Conservation (phyloP, 805 yeast species). For the Tetrapisispora taiwanensis region DNA sequence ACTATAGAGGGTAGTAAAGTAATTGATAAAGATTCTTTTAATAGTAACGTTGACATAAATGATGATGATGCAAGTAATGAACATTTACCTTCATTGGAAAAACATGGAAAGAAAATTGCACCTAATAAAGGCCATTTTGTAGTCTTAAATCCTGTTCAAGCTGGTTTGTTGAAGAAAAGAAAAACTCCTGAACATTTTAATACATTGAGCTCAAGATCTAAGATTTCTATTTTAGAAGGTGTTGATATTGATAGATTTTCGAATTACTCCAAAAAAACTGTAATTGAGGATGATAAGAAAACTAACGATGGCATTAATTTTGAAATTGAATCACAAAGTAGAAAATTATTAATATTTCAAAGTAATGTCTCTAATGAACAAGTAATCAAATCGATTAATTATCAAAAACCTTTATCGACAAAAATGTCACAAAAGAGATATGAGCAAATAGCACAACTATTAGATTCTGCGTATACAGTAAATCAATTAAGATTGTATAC, state of each 20-base stretch:
- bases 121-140: constrained; percentile 22
- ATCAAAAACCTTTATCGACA: constrained; percentile 16
- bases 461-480: constrained; percentile 20
- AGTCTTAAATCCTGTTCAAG: constrained; percentile 21
- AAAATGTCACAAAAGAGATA: constrained; percentile 15
- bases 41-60: too few relatives aligned
- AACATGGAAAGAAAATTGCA: constrained; percentile 22
- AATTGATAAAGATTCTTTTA: too few relatives aligned
- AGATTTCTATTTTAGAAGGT: constrained; percentile 22
- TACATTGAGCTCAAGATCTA: constrained; percentile 3
- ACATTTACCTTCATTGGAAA: not conserved
- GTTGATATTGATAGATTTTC: constrained; percentile 11
- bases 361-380: constrained; percentile 19
- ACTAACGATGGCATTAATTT: constrained; percentile 4
- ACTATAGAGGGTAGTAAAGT: too few relatives aligned
- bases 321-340: constrained; percentile 16
- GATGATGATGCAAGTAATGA: not conserved
- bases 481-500: constrained; percentile 21
- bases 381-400: constrained; percentile 20
- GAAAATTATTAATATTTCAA: constrained; percentile 16
- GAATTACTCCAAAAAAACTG: not conserved
- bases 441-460: constrained; percentile 12
- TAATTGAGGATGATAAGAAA: not conserved
- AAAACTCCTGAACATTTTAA: constrained; percentile 9
- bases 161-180: constrained; percentile 15